phyloP scores from a whole-genome alignment of 179 eudicot species.

The Beta macrorhiza region DNA sequence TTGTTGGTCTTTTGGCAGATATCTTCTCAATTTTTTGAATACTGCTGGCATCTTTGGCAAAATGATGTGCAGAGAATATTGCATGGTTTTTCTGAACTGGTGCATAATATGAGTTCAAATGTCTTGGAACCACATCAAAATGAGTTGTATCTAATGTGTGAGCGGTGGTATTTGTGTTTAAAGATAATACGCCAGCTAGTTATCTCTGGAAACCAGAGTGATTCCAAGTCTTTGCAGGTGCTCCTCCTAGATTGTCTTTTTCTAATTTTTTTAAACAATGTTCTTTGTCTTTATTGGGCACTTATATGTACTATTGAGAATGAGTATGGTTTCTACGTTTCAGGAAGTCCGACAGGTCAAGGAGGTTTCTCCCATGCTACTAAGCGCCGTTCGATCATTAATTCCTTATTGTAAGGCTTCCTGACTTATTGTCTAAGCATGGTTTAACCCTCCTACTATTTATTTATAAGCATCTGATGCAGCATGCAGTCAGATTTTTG shows the following conservation, averaged over 20 bases:
- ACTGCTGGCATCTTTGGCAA: constrained; percentile 98
- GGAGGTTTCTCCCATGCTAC: constrained; percentile 75
- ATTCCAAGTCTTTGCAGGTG: constrained; percentile 86
- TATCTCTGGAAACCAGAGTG: constrained; percentile 78
- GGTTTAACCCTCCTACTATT: not conserved
- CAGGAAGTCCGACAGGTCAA: constrained; percentile 95
- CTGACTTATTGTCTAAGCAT: not conserved
- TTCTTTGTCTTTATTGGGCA: constrained; percentile 10
- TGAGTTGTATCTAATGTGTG: constrained; percentile 76
- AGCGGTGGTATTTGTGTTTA: constrained; percentile 92
- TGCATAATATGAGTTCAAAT: constrained; percentile 47
- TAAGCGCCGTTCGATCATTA: constrained; percentile 74
- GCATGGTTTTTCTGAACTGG: constrained; percentile 64
- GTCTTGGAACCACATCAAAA: constrained; percentile 46
- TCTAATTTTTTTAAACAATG: not conserved
- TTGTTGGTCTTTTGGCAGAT: constrained; percentile 61
- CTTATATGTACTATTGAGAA: not conserved
- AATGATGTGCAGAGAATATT: constrained; percentile 72
- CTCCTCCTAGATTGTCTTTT: not conserved
- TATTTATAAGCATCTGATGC: constrained; percentile 8
- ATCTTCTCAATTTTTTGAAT: constrained; percentile 90
- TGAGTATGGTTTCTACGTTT: constrained; percentile 11
- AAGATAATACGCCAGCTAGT: constrained; percentile 82
- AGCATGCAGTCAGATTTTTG: not conserved
- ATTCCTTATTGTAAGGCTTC: constrained; percentile 76